Evolutionary conservation across 495 filamentous ascomycete genomes (phyloP).

Genomic region (Aspergillus coremiiformis): DNA sequence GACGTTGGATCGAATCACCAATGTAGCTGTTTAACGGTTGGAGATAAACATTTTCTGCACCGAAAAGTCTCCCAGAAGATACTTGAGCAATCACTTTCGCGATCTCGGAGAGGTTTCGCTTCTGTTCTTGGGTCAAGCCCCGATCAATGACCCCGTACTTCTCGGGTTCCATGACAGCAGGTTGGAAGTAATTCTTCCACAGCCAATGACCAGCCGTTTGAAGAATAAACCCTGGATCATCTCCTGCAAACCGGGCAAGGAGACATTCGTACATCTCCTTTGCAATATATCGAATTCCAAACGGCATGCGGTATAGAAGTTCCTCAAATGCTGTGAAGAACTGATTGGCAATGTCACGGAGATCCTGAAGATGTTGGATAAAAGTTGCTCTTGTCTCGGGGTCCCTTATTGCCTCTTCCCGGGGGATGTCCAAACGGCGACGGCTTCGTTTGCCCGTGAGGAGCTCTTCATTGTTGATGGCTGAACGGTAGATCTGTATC

Average conservation of each 20-base stretch:
- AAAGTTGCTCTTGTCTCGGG: constrained; percentile 86
- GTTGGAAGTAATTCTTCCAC: constrained; percentile 90
- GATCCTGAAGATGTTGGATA: constrained; percentile 85
- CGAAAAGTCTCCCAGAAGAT: constrained; percentile 77
- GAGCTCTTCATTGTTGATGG: constrained; percentile 94
- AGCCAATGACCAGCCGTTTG: constrained; percentile 84
- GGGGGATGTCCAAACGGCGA: constrained; percentile 69
- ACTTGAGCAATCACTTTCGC: constrained; percentile 86
- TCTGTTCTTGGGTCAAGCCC: constrained; percentile 80
- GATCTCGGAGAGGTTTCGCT: constrained; percentile 85
- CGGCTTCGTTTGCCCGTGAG: constrained; percentile 77
- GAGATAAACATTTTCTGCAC: constrained; percentile 89
- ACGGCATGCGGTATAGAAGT: constrained; percentile 79
- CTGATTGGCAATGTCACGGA: constrained; percentile 87
- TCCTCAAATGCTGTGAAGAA: constrained; percentile 79
- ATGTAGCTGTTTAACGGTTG: constrained; percentile 90
- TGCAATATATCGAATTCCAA: constrained; percentile 83
- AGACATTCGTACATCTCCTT: constrained; percentile 78
- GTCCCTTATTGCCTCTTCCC: constrained; percentile 89
- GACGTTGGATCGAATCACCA: constrained; percentile 71
- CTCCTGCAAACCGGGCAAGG: constrained; percentile 65
- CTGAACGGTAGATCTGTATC: constrained; percentile 91
- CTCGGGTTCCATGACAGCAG: constrained; percentile 79
- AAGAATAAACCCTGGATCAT: constrained; percentile 68
- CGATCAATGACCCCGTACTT: constrained; percentile 84